Evolutionary conservation across 2,329 filamentous ascomycete species (phyloP), one percentile per base, ranked within the genome.

Genomic region (Macrophomina phaseolina): DNA sequence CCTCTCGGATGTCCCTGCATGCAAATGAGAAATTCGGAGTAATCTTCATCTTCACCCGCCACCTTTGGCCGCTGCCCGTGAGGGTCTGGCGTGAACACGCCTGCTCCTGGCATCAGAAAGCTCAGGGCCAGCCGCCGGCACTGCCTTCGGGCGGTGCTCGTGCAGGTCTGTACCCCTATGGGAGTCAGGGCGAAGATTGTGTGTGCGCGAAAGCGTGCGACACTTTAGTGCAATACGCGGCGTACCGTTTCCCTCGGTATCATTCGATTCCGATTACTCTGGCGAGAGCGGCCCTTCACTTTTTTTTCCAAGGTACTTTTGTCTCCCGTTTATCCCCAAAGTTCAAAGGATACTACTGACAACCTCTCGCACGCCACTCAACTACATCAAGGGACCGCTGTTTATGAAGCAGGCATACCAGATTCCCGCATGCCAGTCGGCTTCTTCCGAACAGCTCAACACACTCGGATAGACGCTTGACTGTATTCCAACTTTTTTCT

Each of bases 1-100:
- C 61, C 60, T 65, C 64, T 69, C 65, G 73, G 72, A 65, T 64
- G 67, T 75, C 78, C 73, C 49, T 18, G 12, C 14, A 56, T 48
- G 92, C 92, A 94, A 93, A 93, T 94, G 92, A 93, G 92, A 95
- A 95, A 95, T 94, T 95, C 92, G 92, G 92, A 95, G 92, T 91
- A 95, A 89, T 94, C 91, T 94, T 92, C 91, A 93, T 79, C 76
- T 79, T 82, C 77, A 79, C 80, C 81, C 67, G 71, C 77, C 76
- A 79, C 75, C 77, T 76, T 76, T 80, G 79, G 77, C 79, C 78
- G 79, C 92, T 91, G 90, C 91, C 90, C 89, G 91, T 86, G 86
- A 94, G 91, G 91, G 91, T 86, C 90, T 90, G 87, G 87, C 91
- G 91, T 91, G 90, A 91, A 72, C 82, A 83, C 90, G 91, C 87